These are phyloP conservation scores for Marasmius fiardii DNA, from an alignment of 1,284 basidiomycete genomes.

Conservation along the genomic window DNA sequence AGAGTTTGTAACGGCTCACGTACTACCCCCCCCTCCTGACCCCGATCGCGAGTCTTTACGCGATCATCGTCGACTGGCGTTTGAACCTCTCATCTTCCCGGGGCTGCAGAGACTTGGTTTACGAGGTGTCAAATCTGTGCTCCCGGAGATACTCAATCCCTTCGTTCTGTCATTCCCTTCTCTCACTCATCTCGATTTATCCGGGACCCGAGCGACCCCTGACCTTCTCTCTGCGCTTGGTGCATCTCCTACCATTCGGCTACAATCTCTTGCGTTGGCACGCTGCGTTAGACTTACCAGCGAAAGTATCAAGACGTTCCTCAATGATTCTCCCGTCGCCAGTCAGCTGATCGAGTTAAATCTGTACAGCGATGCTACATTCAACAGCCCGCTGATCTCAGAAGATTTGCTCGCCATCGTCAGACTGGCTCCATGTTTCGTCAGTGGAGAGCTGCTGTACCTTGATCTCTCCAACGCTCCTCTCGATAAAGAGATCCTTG, in stretches of 20 bases:
- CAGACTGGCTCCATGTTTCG: constrained; percentile 78
- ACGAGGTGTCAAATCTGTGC: constrained; percentile 78
- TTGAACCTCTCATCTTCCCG: constrained; percentile 61
- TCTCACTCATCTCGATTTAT: constrained; percentile 89
- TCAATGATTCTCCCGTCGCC: constrained; percentile 69
- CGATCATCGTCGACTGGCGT: constrained; percentile 24
- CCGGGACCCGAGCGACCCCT: constrained; percentile 79
- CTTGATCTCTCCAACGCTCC: constrained; percentile 88
- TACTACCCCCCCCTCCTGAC: constrained; percentile 47
- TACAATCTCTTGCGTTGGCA: constrained; percentile 84
- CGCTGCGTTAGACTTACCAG: constrained; percentile 85
- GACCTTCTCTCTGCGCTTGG: constrained; percentile 73
- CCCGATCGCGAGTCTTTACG: constrained; percentile 39
- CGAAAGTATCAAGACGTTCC: constrained; percentile 73
- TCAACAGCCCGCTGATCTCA: constrained; percentile 72
- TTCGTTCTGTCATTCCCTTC: constrained; percentile 85
- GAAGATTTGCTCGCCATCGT: constrained; percentile 74
- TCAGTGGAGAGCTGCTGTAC: constrained; percentile 74
- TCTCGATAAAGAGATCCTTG: constrained; percentile 62
- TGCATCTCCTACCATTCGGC: constrained; percentile 56
- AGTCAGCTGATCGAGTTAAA: constrained; percentile 74
- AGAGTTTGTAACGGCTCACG: constrained; percentile 77
- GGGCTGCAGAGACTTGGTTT: constrained; percentile 82
- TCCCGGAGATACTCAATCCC: constrained; percentile 68
- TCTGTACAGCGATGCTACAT: constrained; percentile 87